A percentile compares a stretch with the other conserved stretches of the same genome.
phyloP scores from a whole-genome alignment of 441 rosid species.

The Croton setiger region DNA sequence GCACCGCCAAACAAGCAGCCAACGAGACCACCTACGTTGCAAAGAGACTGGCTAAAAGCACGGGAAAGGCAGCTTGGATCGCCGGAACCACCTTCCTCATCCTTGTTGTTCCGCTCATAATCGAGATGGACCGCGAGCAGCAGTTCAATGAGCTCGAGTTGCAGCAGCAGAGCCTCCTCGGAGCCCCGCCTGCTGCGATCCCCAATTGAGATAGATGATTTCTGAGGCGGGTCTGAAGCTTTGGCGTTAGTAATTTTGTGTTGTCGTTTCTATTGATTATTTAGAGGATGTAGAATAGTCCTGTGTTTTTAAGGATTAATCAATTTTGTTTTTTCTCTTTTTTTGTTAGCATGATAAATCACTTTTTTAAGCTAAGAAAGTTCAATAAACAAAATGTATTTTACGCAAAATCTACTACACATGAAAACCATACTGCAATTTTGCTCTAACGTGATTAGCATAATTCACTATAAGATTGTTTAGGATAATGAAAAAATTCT shows the following conservation, averaged over 20 bases:
- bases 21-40: slow-evolving; percentile 45
- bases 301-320: background rate
- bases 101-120: slow-evolving; percentile 61
- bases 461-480: no score
- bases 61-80: slow-evolving; percentile 86
- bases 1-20: slow-evolving; percentile 43
- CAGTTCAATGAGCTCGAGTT: slow-evolving; percentile 63
- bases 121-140: slow-evolving; percentile 80
- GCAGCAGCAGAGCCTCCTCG: slow-evolving; percentile 69
- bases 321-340: background rate
- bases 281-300: background rate
- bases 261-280: background rate
- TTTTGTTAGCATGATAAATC: background rate
- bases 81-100: slow-evolving; percentile 70
- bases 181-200: slow-evolving; percentile 40
- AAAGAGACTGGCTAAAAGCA: slow-evolving; percentile 58
- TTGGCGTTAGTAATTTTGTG: background rate
- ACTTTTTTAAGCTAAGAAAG: background rate
- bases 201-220: slow-evolving; percentile 7
- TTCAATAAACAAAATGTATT: background rate
- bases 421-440: no score
- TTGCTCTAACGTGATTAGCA: background rate
- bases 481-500: no score
- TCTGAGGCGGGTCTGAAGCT: background rate
- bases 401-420: background rate